These are phyloP conservation scores for Zymoseptoria passerinii DNA, from an alignment of 2,329 filamentous ascomycete genomes.

Conservation along the genomic window DNA sequence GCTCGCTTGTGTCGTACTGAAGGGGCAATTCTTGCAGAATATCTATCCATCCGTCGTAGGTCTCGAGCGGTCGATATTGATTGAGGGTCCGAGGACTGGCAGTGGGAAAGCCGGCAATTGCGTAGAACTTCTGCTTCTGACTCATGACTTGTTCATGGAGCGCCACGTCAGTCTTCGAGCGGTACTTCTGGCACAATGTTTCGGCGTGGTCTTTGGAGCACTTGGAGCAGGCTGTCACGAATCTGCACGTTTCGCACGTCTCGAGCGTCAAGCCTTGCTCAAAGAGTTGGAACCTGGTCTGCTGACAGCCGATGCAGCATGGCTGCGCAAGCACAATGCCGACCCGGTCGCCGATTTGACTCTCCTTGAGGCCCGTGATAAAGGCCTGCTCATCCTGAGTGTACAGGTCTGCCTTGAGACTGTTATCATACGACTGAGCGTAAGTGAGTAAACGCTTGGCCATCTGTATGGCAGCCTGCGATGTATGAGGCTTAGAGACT, in stretches of 20 bases:
- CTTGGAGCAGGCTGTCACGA: neutral
- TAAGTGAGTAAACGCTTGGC: too few relatives aligned
- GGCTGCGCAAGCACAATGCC: neutral
- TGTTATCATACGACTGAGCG: too few relatives aligned
- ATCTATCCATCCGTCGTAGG: conserved; percentile 1
- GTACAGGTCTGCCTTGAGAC: neutral
- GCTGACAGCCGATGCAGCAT: conserved; percentile 1
- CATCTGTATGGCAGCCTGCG: neutral
- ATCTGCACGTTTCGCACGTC: neutral
- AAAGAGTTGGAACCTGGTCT: neutral
- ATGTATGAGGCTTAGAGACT: neutral
- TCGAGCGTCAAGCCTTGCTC: neutral
- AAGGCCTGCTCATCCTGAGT: neutral
- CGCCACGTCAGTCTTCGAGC: neutral
- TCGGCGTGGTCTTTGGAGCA: neutral
- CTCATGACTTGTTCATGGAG: neutral
- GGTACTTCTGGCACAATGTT: neutral
- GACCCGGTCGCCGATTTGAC: neutral
- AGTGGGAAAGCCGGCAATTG: neutral
- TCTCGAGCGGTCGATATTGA: neutral
- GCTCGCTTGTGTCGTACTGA: neutral
- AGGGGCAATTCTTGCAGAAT: neutral
- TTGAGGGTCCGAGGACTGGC: neutral
- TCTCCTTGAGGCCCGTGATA: neutral
- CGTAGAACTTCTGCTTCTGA: neutral